Percentiles rank a stretch among this genome's conserved stretches.
Conservation (phyloP, 2,329 filamentous ascomycete genomes). For the Thyridium curvatum region DNA sequence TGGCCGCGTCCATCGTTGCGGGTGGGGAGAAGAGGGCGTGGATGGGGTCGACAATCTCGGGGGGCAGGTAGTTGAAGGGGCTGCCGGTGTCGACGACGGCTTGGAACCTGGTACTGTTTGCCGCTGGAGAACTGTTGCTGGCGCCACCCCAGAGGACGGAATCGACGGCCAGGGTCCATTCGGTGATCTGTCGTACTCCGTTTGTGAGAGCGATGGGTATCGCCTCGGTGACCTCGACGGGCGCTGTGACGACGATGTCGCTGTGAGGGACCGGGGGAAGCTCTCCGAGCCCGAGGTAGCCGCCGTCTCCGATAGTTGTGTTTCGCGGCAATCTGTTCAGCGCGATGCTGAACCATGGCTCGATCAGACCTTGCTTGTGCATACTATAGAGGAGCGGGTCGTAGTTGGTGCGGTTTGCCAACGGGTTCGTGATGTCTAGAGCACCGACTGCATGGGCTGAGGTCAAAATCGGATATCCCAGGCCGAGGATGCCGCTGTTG, state of each 20-base stretch:
- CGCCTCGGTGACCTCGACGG: slow-evolving; percentile 11
- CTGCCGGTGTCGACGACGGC: slow-evolving; percentile 39
- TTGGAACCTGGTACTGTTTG: slow-evolving; percentile 23
- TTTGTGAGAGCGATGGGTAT: slow-evolving; percentile 10
- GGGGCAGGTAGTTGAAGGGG: slow-evolving; percentile 30
- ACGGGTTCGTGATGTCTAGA: background rate
- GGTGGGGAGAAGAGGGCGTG: slow-evolving; percentile 34
- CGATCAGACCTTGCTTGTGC: slow-evolving; percentile 2
- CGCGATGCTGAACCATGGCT: slow-evolving; percentile 15
- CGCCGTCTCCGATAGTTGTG: slow-evolving; percentile 6
- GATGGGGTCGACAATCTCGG: slow-evolving; percentile 24
- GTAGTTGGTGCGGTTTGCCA: slow-evolving; percentile 1
- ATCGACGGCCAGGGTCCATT: slow-evolving; percentile 12
- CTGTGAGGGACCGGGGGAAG: slow-evolving; percentile 9
- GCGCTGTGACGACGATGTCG: slow-evolving; percentile 8
- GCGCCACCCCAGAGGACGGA: background rate
- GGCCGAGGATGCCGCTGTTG: slow-evolving; percentile 13
- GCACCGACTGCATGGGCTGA: slow-evolving; percentile 8
- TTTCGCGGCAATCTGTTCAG: slow-evolving; percentile 9
- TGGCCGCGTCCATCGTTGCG: slow-evolving; percentile 20
- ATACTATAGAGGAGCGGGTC: slow-evolving; percentile 1
- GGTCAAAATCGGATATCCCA: slow-evolving; percentile 13
- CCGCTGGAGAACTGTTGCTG: slow-evolving; percentile 7
- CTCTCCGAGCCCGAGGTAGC: slow-evolving; percentile 13
- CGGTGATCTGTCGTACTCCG: slow-evolving; percentile 7